Evolutionary conservation across 345 rosid genomes (phyloP).

Genomic region (Citrus mangshanensis): DNA sequence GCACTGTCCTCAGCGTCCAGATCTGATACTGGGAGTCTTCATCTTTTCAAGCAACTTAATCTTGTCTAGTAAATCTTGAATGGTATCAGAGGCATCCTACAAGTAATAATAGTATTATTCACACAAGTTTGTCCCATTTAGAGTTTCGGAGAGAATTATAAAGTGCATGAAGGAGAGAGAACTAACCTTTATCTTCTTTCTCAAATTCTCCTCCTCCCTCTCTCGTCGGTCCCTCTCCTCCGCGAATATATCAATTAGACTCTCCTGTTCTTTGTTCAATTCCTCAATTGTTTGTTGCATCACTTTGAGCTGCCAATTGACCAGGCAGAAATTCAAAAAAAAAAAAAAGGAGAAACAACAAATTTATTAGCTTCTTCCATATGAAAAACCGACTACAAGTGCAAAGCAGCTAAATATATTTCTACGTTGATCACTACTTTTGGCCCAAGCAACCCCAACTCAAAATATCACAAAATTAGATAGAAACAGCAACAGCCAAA

Average conservation of each 20-base stretch:
- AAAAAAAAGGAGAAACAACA: background rate
- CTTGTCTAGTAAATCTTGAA: constrained; percentile 61
- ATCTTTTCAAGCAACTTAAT: constrained; percentile 55
- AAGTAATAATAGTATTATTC: background rate
- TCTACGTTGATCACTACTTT: background rate
- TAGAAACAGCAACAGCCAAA: background rate
- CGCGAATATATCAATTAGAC: constrained; percentile 55
- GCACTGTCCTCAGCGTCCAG: background rate
- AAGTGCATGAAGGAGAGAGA: background rate
- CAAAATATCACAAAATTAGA: background rate
- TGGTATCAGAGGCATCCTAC: constrained; percentile 74
- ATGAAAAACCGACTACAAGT: background rate
- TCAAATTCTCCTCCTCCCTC: constrained; percentile 60
- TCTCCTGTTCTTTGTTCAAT: constrained; percentile 69
- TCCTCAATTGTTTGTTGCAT: constrained; percentile 50
- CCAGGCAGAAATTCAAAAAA: background rate
- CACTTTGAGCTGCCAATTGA: constrained; percentile 41
- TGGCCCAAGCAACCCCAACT: background rate
- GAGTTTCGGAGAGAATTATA: background rate
- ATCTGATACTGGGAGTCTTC: constrained; percentile 30
- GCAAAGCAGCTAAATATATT: background rate
- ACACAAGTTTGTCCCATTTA: background rate
- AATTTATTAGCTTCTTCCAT: background rate
- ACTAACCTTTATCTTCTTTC: constrained; percentile 65
- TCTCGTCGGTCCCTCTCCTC: constrained; percentile 82